phyloP scores from a whole-genome alignment of 164 flowering plant species.

The Platanus orientalis region DNA sequence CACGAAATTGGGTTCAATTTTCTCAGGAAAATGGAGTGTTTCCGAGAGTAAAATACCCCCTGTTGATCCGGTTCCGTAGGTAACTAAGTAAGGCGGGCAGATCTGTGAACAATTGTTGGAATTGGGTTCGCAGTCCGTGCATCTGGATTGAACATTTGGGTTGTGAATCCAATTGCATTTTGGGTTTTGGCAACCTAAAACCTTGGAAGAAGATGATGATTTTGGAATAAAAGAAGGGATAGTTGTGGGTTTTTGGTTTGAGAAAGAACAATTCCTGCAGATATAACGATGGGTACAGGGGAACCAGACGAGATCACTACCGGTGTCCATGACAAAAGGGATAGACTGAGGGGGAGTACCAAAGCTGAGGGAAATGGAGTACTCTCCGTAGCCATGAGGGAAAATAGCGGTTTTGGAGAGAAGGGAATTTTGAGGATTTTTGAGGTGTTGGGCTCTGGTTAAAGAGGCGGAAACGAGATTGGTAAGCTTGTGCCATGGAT shows the following conservation, averaged over 20 bases:
- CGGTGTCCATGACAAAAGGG: conserved; percentile 53
- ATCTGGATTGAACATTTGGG: conserved; percentile 21
- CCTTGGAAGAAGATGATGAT: conserved; percentile 38
- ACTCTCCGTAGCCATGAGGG: conserved; percentile 55
- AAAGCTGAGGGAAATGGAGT: conserved; percentile 48
- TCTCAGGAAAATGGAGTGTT: conserved; percentile 29
- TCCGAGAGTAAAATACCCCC: conserved; percentile 45
- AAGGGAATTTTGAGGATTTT: conserved; percentile 23
- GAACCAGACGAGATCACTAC: conserved; percentile 55
- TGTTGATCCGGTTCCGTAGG: conserved; percentile 53
- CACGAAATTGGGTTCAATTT: conserved; percentile 28
- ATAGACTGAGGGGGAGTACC: conserved; percentile 66
- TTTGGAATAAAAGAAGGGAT: conserved; percentile 42
- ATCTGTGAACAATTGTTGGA: conserved; percentile 31
- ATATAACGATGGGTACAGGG: conserved; percentile 50
- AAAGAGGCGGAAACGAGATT: conserved; percentile 36
- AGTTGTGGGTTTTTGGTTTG: conserved; percentile 4
- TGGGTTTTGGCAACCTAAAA: conserved; percentile 50
- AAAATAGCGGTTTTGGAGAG: conserved; percentile 27
- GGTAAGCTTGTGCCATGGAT: conserved; percentile 27
- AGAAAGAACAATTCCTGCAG: conserved; percentile 41
- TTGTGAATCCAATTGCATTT: conserved; percentile 57
- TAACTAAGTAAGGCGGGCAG: conserved; percentile 47
- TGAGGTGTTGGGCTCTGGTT: conserved; percentile 48
- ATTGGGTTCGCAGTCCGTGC: conserved; percentile 21